Evolutionary conservation across 129 eudicot species (phyloP).

Genomic region (Solidago caesia): DNA sequence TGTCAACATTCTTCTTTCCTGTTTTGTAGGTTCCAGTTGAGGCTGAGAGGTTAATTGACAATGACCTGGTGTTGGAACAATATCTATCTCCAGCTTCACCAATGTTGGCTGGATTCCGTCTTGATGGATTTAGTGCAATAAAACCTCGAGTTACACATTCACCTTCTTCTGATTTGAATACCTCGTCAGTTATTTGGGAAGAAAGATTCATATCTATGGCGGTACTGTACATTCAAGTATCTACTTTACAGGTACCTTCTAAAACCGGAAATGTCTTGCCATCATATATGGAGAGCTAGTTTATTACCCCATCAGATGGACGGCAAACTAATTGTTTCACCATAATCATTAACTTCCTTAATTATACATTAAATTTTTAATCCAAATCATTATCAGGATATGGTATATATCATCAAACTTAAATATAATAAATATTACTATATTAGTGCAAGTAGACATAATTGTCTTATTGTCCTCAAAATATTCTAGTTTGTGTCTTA

Average conservation of each 20-base stretch:
- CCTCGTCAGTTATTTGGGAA: constrained; percentile 49
- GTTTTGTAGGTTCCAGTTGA: constrained; percentile 77
- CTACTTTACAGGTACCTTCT: constrained; percentile 70
- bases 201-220: constrained; percentile 70
- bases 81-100: constrained; percentile 84
- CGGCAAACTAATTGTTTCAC: no score
- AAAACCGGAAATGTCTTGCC: not conserved
- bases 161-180: constrained; percentile 46
- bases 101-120: constrained; percentile 81
- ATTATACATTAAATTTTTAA: no score
- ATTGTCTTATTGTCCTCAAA: no score
- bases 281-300: not conserved
- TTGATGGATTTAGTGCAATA: constrained; percentile 85
- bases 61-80: constrained; percentile 78
- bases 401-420: no score
- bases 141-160: constrained; percentile 85
- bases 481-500: no score
- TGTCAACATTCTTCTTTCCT: not conserved
- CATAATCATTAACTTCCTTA: no score
- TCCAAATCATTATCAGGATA: no score
- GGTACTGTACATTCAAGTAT: constrained; percentile 83
- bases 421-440: no score
- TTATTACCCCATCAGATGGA: no score
- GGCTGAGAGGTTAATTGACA: constrained; percentile 73
- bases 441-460: no score